Base-by-base conservation (phyloP, 1,284 basidiomycete genomes). In the Fomitopsis betulina region DNA sequence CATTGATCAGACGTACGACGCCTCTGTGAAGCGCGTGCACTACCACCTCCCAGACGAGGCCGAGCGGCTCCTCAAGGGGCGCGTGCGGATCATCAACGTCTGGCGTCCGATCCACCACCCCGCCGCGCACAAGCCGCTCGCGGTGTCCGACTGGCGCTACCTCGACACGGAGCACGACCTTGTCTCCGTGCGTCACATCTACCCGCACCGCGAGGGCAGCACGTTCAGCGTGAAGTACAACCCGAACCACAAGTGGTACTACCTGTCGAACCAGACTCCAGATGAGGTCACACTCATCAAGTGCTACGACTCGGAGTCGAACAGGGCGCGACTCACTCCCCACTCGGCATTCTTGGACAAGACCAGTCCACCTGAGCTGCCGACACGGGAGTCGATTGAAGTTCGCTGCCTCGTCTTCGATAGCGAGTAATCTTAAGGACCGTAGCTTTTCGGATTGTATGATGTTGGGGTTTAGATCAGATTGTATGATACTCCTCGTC, bases 41-140 rank as follows among this genome's bases (percentile, higher is more conserved):
- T 73, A 77, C 5, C 82, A 85, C 60, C 73, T 82, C 27, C 75
- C 75, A 10, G 70, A 67, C 4, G 80, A 83, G 1, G 81, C 70
- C 1, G 74, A 77, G 3, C 70, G 67, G 17, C 72, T 79, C 7
- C 72, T 82, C 33, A 65, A 77, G 58, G 71, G 73, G 17, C 81
- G 86, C 35, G 84, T 77, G 39, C 77, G 77, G 57, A 74, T 83
- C 59, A 78, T 82, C 72, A 82, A 83, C 65, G 73, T 81, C 56
- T 82, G 81, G 81, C 72, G 79, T 19, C 80, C 81, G 1, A 74
- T 83, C 47, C 69, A 63, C 2, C 70, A 77, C 37, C 59, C 75
- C 1, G 79, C 76, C 3, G 66, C 72, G 21, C 76, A 83, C 59
- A 68, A 68, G 58, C 82, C 82, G 0, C 74, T 83, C 42, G 77